Percentiles rank a stretch among this genome's conserved stretches.
Conservation (phyloP, 2,329 filamentous ascomycete genomes). For the Cryphonectria nitschkei region DNA sequence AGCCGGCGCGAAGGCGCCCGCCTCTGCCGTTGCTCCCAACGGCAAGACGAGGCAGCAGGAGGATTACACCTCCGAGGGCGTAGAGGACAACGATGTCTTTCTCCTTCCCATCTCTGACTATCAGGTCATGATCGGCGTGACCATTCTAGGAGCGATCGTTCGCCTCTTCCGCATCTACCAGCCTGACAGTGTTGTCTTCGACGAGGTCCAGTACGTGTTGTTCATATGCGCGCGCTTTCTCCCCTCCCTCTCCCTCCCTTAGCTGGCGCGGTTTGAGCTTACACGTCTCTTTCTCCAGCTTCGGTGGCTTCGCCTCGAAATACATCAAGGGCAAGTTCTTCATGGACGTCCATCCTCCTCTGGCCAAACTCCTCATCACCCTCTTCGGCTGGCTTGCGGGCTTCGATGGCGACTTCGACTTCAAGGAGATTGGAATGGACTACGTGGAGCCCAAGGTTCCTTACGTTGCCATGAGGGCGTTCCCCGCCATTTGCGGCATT, state of each 20-base stretch:
- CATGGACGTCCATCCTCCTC: conserved; percentile 98
- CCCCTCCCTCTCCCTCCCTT: conserved; percentile 17
- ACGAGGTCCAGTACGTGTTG: conserved; percentile 92
- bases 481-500: conserved; percentile 88
- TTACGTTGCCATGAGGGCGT: conserved; percentile 95
- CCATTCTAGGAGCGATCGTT: conserved; percentile 75
- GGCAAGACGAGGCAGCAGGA: conserved; percentile 41
- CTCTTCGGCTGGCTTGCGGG: conserved; percentile 93
- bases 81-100: conserved; percentile 91
- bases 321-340: conserved; percentile 99
- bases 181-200: conserved; percentile 94
- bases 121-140: conserved; percentile 73
- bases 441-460: conserved; percentile 93
- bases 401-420: conserved; percentile 95
- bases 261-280: conserved; percentile 9
- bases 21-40: conserved; percentile 31
- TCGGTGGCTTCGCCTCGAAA: conserved; percentile 96
- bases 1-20: conserved; percentile 44
- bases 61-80: conserved; percentile 76
- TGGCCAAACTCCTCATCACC: conserved; percentile 95
- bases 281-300: conserved; percentile 56
- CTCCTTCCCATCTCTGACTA: conserved; percentile 84
- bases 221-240: not conserved
- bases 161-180: conserved; percentile 96
- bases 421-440: conserved; percentile 99